Evolutionary conservation across 2,329 filamentous ascomycete genomes (phyloP), one percentile per base, ranked within the genome.

Genomic region (Proliferodiscus dingleyae): DNA sequence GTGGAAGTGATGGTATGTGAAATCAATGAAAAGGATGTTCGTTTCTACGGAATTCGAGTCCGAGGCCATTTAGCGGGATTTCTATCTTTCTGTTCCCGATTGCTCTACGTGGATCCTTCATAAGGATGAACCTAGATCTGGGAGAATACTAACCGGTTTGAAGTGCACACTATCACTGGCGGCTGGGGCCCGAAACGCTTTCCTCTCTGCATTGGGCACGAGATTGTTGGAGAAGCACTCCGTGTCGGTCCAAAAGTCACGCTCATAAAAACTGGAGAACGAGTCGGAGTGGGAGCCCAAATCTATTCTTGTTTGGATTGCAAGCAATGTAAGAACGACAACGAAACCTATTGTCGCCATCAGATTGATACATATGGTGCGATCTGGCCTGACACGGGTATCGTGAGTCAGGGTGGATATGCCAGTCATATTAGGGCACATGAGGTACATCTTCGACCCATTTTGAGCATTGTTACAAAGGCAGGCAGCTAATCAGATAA

Each of bases 101-200:
- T n/a, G n/a, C n/a, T n/a, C n/a, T n/a, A n/a, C n/a, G n/a, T n/a
- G n/a, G n/a, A n/a, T n/a, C n/a, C n/a, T n/a, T n/a, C n/a, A n/a
- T n/a, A n/a, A n/a, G n/a, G n/a, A n/a, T n/a, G n/a, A n/a, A n/a
- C n/a, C n/a, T n/a, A n/a, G n/a, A n/a, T n/a, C n/a, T n/a, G n/a
- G n/a, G n/a, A n/a, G 3, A 3, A 29, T 8, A 13, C 87, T 37
- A 87, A 84, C 64, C 78, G 83, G 57, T 83, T 77, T 51, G 83
- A 88, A 57, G 71, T 84, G 30, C 83, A 86, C 68, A 85, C 79
- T 50, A 77, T 86, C 64, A 80, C 67, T 57, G 80, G 80, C 52
- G 70, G 69, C 5, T 46, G 44, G 45, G 49, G 71, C 66, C 4
- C 66, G 50, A 69, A 58, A 60, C 53, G 43, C 54, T 63, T 56